phyloP scores from a whole-genome alignment of 495 filamentous ascomycete species.

The Penicillium simplicissimum region DNA sequence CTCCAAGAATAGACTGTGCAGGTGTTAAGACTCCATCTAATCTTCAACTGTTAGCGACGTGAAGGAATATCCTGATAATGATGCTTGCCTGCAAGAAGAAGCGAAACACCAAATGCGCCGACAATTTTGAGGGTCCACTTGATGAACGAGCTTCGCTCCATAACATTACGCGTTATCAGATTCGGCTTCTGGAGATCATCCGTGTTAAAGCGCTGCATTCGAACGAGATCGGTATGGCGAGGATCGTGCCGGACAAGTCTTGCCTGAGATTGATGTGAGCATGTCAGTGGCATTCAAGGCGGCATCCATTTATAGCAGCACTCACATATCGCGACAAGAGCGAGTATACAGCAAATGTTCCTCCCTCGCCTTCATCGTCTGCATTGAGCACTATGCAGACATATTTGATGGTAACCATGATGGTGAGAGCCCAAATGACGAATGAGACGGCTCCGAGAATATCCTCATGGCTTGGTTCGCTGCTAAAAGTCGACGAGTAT shows the following conservation, averaged over 20 bases:
- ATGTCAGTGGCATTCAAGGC: neutral
- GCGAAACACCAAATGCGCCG: conserved; percentile 66
- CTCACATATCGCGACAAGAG: conserved; percentile 66
- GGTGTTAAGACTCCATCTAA: conserved; percentile 9
- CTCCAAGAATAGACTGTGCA: conserved; percentile 10
- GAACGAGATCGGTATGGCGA: conserved; percentile 33
- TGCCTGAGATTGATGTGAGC: conserved; percentile 18
- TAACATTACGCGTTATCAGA: conserved; percentile 48
- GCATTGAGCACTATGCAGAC: conserved; percentile 65
- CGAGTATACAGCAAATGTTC: conserved; percentile 70
- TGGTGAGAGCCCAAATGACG: conserved; percentile 71
- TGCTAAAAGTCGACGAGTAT: conserved; percentile 66
- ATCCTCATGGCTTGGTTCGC: conserved; percentile 56
- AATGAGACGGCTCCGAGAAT: conserved; percentile 69
- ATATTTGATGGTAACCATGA: conserved; percentile 75
- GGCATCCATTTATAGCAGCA: neutral
- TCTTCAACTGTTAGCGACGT: neutral
- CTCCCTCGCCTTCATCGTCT: conserved; percentile 76
- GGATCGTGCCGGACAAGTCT: conserved; percentile 21
- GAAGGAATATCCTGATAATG: neutral
- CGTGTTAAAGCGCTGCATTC: conserved; percentile 58
- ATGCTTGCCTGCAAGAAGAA: conserved; percentile 65
- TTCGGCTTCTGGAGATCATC: conserved; percentile 53
- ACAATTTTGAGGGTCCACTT: conserved; percentile 59
- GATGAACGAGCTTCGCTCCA: conserved; percentile 57